Percentiles rank a stretch among this genome's conserved stretches.
Conservation (phyloP, 2,329 filamentous ascomycete genomes). For the Aspergillus versicolor region DNA sequence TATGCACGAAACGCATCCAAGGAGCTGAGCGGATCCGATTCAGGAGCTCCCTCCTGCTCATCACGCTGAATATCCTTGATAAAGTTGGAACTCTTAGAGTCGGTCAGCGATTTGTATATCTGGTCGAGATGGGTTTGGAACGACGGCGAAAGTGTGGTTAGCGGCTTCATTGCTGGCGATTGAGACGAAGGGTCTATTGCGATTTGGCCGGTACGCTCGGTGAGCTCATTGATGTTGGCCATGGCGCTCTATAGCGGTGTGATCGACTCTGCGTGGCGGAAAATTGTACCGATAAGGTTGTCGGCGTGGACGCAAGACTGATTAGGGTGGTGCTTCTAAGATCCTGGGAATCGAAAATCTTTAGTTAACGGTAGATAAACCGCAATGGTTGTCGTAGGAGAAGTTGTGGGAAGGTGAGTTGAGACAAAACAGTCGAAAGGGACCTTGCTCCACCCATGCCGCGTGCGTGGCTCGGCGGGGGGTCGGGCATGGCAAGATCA, state of each 20-base stretch:
- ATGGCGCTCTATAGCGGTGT: neutral
- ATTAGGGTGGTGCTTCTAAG: neutral
- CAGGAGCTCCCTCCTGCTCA: neutral
- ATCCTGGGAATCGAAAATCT: neutral
- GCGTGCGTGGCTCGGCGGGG: conserved; percentile 2
- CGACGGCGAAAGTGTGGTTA: conserved; percentile 30
- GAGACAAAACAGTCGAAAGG: neutral
- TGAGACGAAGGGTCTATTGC: conserved; percentile 11
- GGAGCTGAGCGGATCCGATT: conserved; percentile 23
- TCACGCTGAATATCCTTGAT: conserved; percentile 25
- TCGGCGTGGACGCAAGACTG: neutral
- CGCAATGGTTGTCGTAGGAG: neutral
- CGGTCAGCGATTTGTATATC: conserved; percentile 34
- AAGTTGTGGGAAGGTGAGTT: neutral
- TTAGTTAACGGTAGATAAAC: neutral
- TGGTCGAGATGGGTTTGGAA: conserved; percentile 34
- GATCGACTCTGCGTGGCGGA: neutral
- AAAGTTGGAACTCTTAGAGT: conserved; percentile 23
- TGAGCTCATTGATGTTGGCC: conserved; percentile 8
- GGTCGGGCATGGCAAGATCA: neutral
- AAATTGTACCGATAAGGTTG: neutral
- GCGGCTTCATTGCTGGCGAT: neutral
- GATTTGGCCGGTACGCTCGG: conserved; percentile 16
- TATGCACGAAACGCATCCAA: conserved; percentile 49
- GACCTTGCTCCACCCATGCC: conserved; percentile 8